phyloP scores from a whole-genome alignment of 805 yeast species.

The Wickerhamomyces queroliae region DNA sequence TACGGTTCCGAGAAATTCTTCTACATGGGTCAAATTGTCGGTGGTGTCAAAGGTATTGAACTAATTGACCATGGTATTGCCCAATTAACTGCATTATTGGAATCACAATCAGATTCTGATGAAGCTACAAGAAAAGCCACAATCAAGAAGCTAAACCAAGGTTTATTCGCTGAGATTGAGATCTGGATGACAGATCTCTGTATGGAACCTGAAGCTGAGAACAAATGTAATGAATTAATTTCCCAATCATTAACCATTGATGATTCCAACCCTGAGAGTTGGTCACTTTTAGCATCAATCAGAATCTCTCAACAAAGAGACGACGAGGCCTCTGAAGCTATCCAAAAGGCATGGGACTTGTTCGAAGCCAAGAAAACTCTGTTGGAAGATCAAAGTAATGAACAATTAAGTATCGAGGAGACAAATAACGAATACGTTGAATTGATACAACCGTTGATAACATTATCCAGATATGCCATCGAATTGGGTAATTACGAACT shows the following conservation, averaged over 20 bases:
- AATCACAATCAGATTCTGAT: conserved; percentile 20
- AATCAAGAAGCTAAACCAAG: conserved; percentile 62
- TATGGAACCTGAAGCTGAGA: conserved; percentile 88
- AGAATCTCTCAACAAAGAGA: conserved; percentile 79
- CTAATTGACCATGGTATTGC: conserved; percentile 59
- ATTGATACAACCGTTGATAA: conserved; percentile 64
- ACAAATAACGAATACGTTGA: conserved; percentile 52
- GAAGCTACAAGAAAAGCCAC: conserved; percentile 30
- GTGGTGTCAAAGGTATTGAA: conserved; percentile 69
- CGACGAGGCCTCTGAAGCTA: conserved; percentile 67
- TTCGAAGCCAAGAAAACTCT: conserved; percentile 45
- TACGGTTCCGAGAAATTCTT: conserved; percentile 78
- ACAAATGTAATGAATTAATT: conserved; percentile 68
- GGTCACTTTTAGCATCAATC: conserved; percentile 78
- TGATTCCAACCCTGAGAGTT: conserved; percentile 59
- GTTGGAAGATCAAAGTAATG: conserved; percentile 39
- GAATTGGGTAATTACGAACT: conserved; percentile 71
- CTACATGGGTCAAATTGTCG: conserved; percentile 86
- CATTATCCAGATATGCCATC: conserved; percentile 67
- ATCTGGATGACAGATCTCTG: conserved; percentile 98
- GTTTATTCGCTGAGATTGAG: conserved; percentile 80
- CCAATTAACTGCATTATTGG: conserved; percentile 37
- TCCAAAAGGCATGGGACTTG: conserved; percentile 65
- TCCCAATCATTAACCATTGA: conserved; percentile 58
- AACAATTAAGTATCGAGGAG: conserved; percentile 25